Conservation (phyloP, 495 filamentous ascomycete genomes). For the Achaetomiella virescens region DNA sequence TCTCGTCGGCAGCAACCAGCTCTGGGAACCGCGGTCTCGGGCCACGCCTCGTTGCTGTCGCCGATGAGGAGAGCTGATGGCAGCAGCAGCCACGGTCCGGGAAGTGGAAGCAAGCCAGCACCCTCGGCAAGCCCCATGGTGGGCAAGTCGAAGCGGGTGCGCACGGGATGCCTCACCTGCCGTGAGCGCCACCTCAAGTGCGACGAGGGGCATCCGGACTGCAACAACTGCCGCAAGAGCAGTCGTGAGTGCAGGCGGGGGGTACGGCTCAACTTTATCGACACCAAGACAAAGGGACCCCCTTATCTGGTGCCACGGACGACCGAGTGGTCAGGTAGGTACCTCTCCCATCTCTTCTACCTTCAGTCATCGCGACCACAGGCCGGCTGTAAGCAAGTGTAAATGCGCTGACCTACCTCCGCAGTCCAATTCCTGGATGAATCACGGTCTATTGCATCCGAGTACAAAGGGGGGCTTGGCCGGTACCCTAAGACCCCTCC, state of each 20-base stretch:
- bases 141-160: slow-evolving; percentile 60
- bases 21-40: neutral
- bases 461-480: slow-evolving; percentile 77
- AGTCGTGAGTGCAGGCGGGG: slow-evolving; percentile 80
- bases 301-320: slow-evolving; percentile 53
- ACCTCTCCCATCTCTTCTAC: neutral
- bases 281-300: slow-evolving; percentile 66
- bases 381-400: too few relatives aligned
- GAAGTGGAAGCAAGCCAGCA: slow-evolving; percentile 4
- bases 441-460: slow-evolving; percentile 82
- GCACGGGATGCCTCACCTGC: slow-evolving; percentile 74
- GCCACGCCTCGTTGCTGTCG: neutral
- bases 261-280: slow-evolving; percentile 87
- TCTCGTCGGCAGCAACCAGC: neutral
- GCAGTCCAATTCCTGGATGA: slow-evolving; percentile 75
- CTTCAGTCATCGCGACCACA: too few relatives aligned
- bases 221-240: slow-evolving; percentile 84
- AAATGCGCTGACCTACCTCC: slow-evolving; percentile 7
- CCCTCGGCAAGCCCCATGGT: slow-evolving; percentile 27
- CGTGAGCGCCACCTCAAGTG: slow-evolving; percentile 61
- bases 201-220: slow-evolving; percentile 76
- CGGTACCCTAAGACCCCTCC: slow-evolving; percentile 52
- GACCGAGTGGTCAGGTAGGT: slow-evolving; percentile 59
- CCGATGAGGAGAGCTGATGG: slow-evolving; percentile 13
- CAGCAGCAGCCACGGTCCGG: neutral